phyloP scores from a whole-genome alignment of 306 rosid genomes.

The Oxytropis ochrocephala region DNA sequence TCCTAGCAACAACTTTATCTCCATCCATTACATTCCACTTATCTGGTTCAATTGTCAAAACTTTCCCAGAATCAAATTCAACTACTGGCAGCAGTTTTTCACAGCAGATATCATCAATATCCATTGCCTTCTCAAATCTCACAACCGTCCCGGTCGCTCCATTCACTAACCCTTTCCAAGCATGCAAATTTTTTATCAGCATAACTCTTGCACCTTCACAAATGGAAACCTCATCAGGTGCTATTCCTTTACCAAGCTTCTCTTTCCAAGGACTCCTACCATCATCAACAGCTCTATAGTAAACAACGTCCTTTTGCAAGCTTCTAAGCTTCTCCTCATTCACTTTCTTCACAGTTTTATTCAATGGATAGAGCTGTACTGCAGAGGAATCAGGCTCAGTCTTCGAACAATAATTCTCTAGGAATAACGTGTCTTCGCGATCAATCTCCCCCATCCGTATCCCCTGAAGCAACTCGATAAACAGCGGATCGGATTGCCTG shows the following conservation, averaged over 20 bases:
- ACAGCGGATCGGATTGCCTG: slow-evolving; percentile 40
- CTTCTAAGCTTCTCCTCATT: slow-evolving; percentile 34
- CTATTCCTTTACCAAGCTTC: slow-evolving; percentile 32
- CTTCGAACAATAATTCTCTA: slow-evolving; percentile 22
- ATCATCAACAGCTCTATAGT: slow-evolving; percentile 33
- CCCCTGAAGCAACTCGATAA: slow-evolving; percentile 44
- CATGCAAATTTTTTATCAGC: slow-evolving; percentile 41
- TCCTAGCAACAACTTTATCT: slow-evolving; percentile 27
- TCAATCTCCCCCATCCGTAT: slow-evolving; percentile 44
- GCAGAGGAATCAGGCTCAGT: slow-evolving; percentile 27
- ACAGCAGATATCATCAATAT: slow-evolving; percentile 9
- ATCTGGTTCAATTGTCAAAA: slow-evolving; percentile 19
- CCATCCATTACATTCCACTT: slow-evolving; percentile 37
- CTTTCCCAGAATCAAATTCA: slow-evolving; percentile 39
- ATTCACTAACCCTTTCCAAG: slow-evolving; percentile 37
- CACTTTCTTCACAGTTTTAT: slow-evolving; percentile 33
- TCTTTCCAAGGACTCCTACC: slow-evolving; percentile 23
- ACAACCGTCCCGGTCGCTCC: slow-evolving; percentile 49
- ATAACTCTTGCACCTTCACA: slow-evolving; percentile 55
- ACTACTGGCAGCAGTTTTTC: slow-evolving; percentile 35
- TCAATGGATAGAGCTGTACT: slow-evolving; percentile 43
- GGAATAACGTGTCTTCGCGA: slow-evolving; percentile 16
- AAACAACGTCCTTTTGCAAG: slow-evolving; percentile 23
- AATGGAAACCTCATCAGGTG: slow-evolving; percentile 27
- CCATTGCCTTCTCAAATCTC: slow-evolving; percentile 5